A percentile compares a stretch with the other conserved stretches of the same genome.
Conservation (phyloP, 1,284 basidiomycete species). For the Heterobasidion parviporum region DNA sequence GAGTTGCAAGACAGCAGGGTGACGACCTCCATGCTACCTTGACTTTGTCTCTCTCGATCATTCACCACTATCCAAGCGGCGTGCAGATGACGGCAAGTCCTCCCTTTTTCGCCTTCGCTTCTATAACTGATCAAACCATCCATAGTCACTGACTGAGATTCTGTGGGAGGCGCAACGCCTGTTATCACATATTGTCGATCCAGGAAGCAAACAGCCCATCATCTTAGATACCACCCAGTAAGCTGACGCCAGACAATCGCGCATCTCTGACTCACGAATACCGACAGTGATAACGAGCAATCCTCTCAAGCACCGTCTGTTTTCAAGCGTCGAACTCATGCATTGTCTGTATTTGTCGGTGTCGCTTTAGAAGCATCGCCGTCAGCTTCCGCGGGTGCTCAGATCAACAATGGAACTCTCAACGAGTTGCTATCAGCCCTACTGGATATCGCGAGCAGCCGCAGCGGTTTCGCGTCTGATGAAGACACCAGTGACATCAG, state of each 20-base stretch:
- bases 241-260: conserved; percentile 14
- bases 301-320: conserved; percentile 32
- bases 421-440: conserved; percentile 37
- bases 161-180: conserved; percentile 62
- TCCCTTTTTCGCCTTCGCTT: conserved; percentile 6
- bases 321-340: conserved; percentile 53
- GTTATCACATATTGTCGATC: conserved; percentile 33
- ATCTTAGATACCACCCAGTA: conserved; percentile 54
- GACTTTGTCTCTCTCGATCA: conserved; percentile 55
- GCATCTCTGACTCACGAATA: too few species aligned
- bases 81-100: conserved; percentile 50
- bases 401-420: conserved; percentile 14
- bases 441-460: conserved; percentile 31
- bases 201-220: conserved; percentile 30
- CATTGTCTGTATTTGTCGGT: conserved; percentile 55
- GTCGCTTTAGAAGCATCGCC: conserved; percentile 28
- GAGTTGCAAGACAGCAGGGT: conserved; percentile 56
- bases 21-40: conserved; percentile 57
- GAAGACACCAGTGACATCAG: conserved; percentile 34
- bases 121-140: conserved; percentile 10
- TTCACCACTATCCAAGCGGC: conserved; percentile 48
- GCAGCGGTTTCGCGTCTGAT: conserved; percentile 23
- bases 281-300: conserved; percentile 46
- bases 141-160: conserved; percentile 58
- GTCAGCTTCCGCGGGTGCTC: conserved; percentile 7